Evolutionary conservation across 2,329 filamentous ascomycete species (phyloP).

Genomic region (Nakataea oryzae): DNA sequence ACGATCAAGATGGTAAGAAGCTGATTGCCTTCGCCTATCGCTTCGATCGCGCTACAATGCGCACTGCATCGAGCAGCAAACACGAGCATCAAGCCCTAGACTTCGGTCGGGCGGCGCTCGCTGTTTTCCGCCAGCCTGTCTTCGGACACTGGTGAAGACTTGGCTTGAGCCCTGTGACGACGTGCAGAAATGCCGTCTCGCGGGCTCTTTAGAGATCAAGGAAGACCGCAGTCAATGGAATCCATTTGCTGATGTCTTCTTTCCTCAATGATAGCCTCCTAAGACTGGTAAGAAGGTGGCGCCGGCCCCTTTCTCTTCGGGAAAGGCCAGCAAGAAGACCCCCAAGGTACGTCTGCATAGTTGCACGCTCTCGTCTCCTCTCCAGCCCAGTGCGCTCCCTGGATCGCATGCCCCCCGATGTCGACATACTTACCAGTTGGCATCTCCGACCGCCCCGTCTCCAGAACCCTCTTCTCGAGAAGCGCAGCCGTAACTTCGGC

Average conservation of each 20-base stretch:
- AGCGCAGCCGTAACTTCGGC: slow-evolving; percentile 92
- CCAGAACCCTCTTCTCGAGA: slow-evolving; percentile 99
- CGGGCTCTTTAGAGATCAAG: slow-evolving; percentile 80
- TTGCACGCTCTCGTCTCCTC: neutral
- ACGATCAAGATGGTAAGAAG: slow-evolving; percentile 54
- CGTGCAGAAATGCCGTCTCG: slow-evolving; percentile 43
- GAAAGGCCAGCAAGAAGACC: slow-evolving; percentile 92
- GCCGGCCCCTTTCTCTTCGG: slow-evolving; percentile 89
- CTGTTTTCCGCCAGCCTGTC: slow-evolving; percentile 25
- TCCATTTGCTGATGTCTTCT: slow-evolving; percentile 92
- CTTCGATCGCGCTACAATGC: neutral
- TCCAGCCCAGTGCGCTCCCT: neutral
- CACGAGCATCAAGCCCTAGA: slow-evolving; percentile 13
- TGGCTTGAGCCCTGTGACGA: slow-evolving; percentile 47
- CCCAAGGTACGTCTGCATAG: slow-evolving; percentile 66
- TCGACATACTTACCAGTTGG: slow-evolving; percentile 1
- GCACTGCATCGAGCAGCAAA: neutral
- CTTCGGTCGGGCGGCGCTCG: slow-evolving; percentile 17
- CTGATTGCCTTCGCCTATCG: slow-evolving; percentile 16
- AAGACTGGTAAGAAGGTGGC: slow-evolving; percentile 98
- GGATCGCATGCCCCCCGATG: neutral
- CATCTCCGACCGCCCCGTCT: neutral
- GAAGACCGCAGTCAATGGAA: slow-evolving; percentile 68
- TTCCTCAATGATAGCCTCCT: slow-evolving; percentile 99
- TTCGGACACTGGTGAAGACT: slow-evolving; percentile 45